Conservation (phyloP, 2,329 filamentous ascomycete species). For the Cyanodermella asteris region DNA sequence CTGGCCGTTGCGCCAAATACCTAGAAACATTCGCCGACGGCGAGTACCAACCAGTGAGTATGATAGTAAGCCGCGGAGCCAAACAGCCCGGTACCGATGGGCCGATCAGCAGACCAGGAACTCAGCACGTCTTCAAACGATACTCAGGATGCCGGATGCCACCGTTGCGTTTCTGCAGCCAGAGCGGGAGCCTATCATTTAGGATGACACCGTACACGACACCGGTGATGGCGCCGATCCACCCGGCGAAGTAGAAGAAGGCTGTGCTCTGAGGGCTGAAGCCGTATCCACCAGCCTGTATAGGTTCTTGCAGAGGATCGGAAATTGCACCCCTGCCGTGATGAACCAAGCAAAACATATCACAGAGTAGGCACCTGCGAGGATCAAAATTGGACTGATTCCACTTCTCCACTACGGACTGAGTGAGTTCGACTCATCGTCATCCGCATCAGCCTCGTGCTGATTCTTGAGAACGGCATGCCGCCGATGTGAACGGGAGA, state of each 20-base stretch:
- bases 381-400: slow-evolving; percentile 2
- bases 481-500: neutral
- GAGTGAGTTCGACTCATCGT: slow-evolving; percentile 1
- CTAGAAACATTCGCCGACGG: too few relatives aligned
- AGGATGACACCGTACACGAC: slow-evolving; percentile 17
- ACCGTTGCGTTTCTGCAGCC: slow-evolving; percentile 11
- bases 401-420: neutral
- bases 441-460: too few relatives aligned
- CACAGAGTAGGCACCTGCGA: slow-evolving; percentile 16
- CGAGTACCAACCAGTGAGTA: slow-evolving; percentile 19
- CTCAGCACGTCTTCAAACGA: slow-evolving; percentile 13
- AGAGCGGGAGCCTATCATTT: slow-evolving; percentile 19
- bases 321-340: slow-evolving; percentile 14
- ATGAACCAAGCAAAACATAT: slow-evolving; percentile 17
- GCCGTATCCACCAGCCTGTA: slow-evolving; percentile 19
- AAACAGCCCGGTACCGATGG: slow-evolving; percentile 15
- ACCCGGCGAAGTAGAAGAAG: slow-evolving; percentile 17
- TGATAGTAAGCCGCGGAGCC: slow-evolving; percentile 18
- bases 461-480: slow-evolving; percentile 1
- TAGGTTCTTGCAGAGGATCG: slow-evolving; percentile 19
- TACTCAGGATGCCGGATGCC: slow-evolving; percentile 16
- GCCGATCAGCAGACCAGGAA: slow-evolving; percentile 12
- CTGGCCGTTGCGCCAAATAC: too few relatives aligned
- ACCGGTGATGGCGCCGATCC: slow-evolving; percentile 18
- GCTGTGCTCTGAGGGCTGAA: slow-evolving; percentile 20